These are phyloP conservation scores for Bothia castanella DNA, from an alignment of 1,284 basidiomycete species.

Conservation along the genomic window DNA sequence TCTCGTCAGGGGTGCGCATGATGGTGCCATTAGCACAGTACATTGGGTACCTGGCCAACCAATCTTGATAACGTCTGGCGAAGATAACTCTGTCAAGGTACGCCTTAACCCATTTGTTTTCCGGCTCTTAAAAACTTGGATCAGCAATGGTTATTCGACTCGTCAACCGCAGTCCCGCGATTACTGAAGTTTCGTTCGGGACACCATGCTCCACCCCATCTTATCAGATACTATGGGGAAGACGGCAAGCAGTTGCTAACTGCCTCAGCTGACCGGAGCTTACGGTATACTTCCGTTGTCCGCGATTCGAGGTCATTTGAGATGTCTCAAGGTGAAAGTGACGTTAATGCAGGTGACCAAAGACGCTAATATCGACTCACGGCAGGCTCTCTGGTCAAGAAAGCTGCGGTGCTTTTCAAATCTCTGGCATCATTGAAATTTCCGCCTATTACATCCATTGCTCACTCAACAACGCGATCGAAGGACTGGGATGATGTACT, in stretches of 20 bases:
- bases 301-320: conserved; percentile 92
- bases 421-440: conserved; percentile 80
- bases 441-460: conserved; percentile 71
- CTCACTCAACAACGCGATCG: conserved; percentile 76
- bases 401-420: conserved; percentile 77
- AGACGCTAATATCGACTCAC: conserved; percentile 1
- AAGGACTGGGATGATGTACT: conserved; percentile 99
- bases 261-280: conserved; percentile 80
- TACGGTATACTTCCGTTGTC: conserved; percentile 90
- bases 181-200: conserved; percentile 91
- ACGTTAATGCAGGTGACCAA: neutral
- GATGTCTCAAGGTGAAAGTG: conserved; percentile 77
- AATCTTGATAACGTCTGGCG: conserved; percentile 80
- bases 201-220: conserved; percentile 86
- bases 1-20: conserved; percentile 82
- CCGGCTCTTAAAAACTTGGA: conserved; percentile 11
- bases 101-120: neutral
- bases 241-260: conserved; percentile 95
- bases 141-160: conserved; percentile 98
- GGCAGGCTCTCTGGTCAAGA: conserved; percentile 79
- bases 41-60: conserved; percentile 93
- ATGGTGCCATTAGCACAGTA: conserved; percentile 72
- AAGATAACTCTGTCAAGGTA: conserved; percentile 93
- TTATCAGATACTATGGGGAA: conserved; percentile 93
- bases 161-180: conserved; percentile 79